Evolutionary conservation across 2,329 filamentous ascomycete genomes (phyloP), one percentile per base, ranked within the genome.

Genomic region (Amesomyces nigricolor): DNA sequence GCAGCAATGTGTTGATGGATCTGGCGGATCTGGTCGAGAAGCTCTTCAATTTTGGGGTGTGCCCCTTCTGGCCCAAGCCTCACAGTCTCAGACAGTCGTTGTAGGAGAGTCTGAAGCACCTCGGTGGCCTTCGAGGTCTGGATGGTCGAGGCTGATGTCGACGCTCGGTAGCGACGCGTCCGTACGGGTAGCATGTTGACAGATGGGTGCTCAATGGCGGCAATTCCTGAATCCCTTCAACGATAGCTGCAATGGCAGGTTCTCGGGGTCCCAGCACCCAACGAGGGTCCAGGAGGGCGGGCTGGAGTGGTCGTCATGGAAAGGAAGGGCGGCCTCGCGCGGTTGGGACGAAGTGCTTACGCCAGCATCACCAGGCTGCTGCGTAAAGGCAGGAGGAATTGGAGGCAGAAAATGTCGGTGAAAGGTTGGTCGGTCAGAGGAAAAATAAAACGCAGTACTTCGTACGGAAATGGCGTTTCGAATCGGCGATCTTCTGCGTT

Each of bases 1-100:
- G 78, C 75, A 42, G 78, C 73, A 29, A 84, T 70, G 59, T 82
- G 74, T 57, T 89, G 87, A 65, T 85, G 82, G 57, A 92, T 80
- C 50, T 82, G 78, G 61, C 83, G 80, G 54, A 88, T 75, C 51
- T 77, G 75, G 61, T 82, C 78, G 60, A 79, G 69, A 37, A 86
- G 72, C 7, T 72, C 70, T 4, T 70, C 63, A 17, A 75, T 72
- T 9, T 78, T 70, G 13, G 81, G 79, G 61, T 79, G 83, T 19
- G 72, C 75, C 56, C 70, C 64, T 11, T 66, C 64, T 39, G 65
- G 54, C 5, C 72, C 58, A 4, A 70, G 58, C 5, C 61, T 56
- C 2, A 74, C 59, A 17, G 69, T 69, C 13, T 70, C 64, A 30
- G 71, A 65, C 44, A 81, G 66, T 60, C 70, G 64, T 48, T 81